Conservation (phyloP, 1,284 basidiomycete genomes). For the Neolentinus lepideus region DNA sequence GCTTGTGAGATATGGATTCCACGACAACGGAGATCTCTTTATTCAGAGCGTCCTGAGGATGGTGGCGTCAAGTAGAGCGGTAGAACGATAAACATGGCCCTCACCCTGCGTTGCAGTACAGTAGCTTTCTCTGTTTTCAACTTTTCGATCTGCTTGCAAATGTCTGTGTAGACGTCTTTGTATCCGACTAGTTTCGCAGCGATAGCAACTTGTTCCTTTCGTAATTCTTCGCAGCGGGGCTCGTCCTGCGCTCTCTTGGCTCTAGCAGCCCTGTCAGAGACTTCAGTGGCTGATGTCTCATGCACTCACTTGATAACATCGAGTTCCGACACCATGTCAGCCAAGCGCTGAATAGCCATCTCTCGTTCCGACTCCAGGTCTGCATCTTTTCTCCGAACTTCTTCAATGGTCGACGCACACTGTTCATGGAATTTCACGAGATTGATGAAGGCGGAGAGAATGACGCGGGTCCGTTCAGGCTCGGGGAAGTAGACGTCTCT, state of each 20-base stretch:
- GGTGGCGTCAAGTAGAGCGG: background rate
- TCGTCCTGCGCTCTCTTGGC: constrained; percentile 63
- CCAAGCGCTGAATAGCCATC: constrained; percentile 41
- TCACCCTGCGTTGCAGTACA: constrained; percentile 49
- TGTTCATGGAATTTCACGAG: constrained; percentile 86
- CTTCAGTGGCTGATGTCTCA: background rate
- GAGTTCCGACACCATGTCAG: constrained; percentile 47
- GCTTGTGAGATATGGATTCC: constrained; percentile 54
- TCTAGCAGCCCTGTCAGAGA: constrained; percentile 25
- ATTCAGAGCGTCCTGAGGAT: constrained; percentile 47
- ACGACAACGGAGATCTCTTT: constrained; percentile 47
- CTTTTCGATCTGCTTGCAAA: constrained; percentile 53
- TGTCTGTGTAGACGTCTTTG: constrained; percentile 54
- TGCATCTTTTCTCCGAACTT: constrained; percentile 54
- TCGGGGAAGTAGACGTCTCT: constrained; percentile 72
- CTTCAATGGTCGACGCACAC: constrained; percentile 50
- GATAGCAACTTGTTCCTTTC: constrained; percentile 54
- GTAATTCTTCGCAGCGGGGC: constrained; percentile 57
- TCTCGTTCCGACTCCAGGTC: constrained; percentile 49
- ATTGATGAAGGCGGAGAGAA: constrained; percentile 87
- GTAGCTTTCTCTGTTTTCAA: constrained; percentile 62
- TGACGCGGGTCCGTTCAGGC: constrained; percentile 57
- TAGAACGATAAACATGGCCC: background rate
- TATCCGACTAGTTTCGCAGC: constrained; percentile 58
- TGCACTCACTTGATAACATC: constrained; percentile 53